These are phyloP conservation scores for Aschersonia sp. DNA, from an alignment of 2,329 filamentous ascomycete genomes.

Conservation along the genomic window DNA sequence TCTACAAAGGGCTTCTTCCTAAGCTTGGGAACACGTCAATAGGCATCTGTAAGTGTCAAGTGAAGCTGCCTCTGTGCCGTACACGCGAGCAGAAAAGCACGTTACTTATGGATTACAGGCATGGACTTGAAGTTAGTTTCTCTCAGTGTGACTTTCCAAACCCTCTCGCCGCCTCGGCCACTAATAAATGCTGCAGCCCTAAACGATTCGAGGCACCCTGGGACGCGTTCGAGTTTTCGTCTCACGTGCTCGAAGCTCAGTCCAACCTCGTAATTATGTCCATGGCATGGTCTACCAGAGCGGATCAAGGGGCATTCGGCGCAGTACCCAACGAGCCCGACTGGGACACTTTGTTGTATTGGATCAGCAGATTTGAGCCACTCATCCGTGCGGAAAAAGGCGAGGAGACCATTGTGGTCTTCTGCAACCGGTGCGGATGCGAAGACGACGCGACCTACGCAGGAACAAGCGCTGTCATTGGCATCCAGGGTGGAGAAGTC, in stretches of 20 bases:
- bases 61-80: neutral
- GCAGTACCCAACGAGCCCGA: slow-evolving; percentile 45
- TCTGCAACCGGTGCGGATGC: slow-evolving; percentile 55
- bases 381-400: slow-evolving; percentile 34
- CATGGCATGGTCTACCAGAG: slow-evolving; percentile 66
- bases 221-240: slow-evolving; percentile 28
- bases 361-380: slow-evolving; percentile 58
- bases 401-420: slow-evolving; percentile 52
- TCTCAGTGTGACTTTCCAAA: neutral
- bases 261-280: slow-evolving; percentile 53
- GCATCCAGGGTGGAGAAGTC: slow-evolving; percentile 50
- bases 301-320: slow-evolving; percentile 30
- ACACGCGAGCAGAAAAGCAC: neutral
- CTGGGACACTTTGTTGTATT: slow-evolving; percentile 61
- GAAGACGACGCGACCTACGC: slow-evolving; percentile 57
- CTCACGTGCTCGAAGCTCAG: slow-evolving; percentile 38
- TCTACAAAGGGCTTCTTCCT: slow-evolving; percentile 28
- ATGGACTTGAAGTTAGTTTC: slow-evolving; percentile 47
- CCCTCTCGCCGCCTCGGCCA: neutral
- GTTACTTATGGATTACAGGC: neutral
- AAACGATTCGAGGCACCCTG: slow-evolving; percentile 25
- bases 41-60: slow-evolving; percentile 31
- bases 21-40: slow-evolving; percentile 37
- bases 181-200: slow-evolving; percentile 9
- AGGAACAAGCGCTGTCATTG: slow-evolving; percentile 58